These are phyloP conservation scores for Mortierella sp. DNA, from an alignment of 371 early-diverging fungal genomes.

Conservation along the genomic window DNA sequence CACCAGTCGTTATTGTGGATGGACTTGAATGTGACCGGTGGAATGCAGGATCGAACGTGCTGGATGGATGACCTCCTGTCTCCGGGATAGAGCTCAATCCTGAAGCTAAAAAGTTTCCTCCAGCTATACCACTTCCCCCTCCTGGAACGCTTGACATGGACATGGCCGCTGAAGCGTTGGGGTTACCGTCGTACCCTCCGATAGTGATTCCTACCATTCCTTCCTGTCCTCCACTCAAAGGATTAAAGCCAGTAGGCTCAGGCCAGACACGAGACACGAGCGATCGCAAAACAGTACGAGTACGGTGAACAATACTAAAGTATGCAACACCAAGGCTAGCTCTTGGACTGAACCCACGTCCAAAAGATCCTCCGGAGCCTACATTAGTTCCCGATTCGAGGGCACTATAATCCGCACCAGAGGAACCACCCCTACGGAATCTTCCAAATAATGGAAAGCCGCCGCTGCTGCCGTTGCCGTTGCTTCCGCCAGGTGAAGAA, in stretches of 20 bases:
- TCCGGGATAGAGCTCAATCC: constrained; percentile 43
- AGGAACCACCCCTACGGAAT: constrained; percentile 29
- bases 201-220: constrained; percentile 42
- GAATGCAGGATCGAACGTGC: constrained; percentile 26
- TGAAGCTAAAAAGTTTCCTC: constrained; percentile 34
- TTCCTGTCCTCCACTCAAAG: neutral
- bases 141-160: constrained; percentile 14
- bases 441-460: constrained; percentile 35
- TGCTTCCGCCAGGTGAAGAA: constrained; percentile 20
- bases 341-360: constrained; percentile 31
- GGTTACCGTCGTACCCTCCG: constrained; percentile 38
- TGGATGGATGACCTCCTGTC: constrained; percentile 9
- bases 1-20: neutral
- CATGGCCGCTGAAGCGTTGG: constrained; percentile 23
- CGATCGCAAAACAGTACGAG: constrained; percentile 48
- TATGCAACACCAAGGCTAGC: constrained; percentile 41
- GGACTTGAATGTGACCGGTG: constrained; percentile 27
- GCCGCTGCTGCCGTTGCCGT: constrained; percentile 3
- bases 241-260: constrained; percentile 29
- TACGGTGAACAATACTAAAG: constrained; percentile 41
- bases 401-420: constrained; percentile 37
- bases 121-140: constrained; percentile 11
- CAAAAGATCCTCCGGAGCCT: constrained; percentile 30
- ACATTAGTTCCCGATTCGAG: constrained; percentile 41
- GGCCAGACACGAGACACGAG: constrained; percentile 46